Evolutionary conservation across 176 grass and related monocot species (phyloP).

Genomic region (Carex kokanica): DNA sequence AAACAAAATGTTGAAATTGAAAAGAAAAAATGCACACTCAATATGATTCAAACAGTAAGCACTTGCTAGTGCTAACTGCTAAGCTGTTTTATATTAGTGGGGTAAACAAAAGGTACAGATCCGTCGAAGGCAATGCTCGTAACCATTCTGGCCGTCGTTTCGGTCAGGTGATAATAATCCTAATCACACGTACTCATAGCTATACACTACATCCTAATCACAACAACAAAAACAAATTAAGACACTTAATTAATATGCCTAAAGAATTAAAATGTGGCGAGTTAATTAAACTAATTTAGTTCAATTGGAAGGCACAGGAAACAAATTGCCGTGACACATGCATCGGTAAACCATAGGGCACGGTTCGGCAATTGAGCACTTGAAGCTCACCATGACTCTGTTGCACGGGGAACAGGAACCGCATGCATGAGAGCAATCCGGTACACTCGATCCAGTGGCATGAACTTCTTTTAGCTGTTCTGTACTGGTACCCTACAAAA

Average conservation of each 20-base stretch:
- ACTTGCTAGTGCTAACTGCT: no score
- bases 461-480: slow-evolving; percentile 32
- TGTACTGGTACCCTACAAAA: not conserved
- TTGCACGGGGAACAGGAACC: slow-evolving; percentile 79
- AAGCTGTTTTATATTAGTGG: no score
- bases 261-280: not conserved
- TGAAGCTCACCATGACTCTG: slow-evolving; percentile 94
- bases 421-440: slow-evolving; percentile 85
- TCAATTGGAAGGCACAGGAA: slow-evolving; percentile 61
- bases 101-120: no score
- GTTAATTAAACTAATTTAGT: not conserved
- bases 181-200: not conserved
- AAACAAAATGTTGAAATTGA: no score
- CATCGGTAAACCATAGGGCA: slow-evolving; percentile 94
- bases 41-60: no score
- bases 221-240: not conserved
- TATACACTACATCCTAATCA: not conserved
- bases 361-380: slow-evolving; percentile 67
- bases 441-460: slow-evolving; percentile 65
- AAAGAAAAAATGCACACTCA: no score
- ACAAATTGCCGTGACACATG: slow-evolving; percentile 83
- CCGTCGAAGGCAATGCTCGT: no score
- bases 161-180: no score
- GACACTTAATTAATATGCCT: not conserved
- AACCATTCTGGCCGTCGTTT: no score